Conservation (phyloP, 2,329 filamentous ascomycete genomes). For the Neofusicoccum sp. region DNA sequence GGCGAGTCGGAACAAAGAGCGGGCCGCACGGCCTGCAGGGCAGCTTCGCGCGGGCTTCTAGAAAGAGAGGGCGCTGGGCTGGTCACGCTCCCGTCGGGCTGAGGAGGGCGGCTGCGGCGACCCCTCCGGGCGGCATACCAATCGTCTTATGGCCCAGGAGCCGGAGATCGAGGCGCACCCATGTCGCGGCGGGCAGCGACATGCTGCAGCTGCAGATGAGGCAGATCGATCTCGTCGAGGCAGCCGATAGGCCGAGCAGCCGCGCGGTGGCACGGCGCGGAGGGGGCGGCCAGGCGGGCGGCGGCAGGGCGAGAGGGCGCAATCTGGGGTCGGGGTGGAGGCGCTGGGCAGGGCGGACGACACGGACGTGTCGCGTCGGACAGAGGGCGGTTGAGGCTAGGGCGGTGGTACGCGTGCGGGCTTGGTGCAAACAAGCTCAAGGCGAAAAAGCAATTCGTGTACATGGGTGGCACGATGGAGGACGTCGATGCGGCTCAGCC, state of each 20-base stretch:
- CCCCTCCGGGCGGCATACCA: constrained; percentile 7
- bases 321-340: constrained; percentile 9
- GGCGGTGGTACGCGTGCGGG: background rate
- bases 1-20: constrained; percentile 17
- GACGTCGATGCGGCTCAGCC: constrained; percentile 18
- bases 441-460: constrained; percentile 14
- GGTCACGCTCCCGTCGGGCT: constrained; percentile 10
- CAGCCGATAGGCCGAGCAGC: constrained; percentile 6
- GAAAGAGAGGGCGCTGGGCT: constrained; percentile 4
- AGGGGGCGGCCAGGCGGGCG: background rate
- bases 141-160: constrained; percentile 11
- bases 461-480: constrained; percentile 17
- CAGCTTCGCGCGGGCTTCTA: constrained; percentile 12
- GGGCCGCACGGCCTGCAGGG: constrained; percentile 5
- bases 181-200: constrained; percentile 14
- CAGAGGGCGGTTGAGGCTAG: background rate
- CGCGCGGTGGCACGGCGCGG: background rate
- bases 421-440: constrained; percentile 13
- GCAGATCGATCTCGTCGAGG: constrained; percentile 17
- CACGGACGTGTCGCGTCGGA: background rate
- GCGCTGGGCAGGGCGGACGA: background rate
- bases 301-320: background rate
- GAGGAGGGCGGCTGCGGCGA: constrained; percentile 2
- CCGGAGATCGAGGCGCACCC: constrained; percentile 14
- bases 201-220: constrained; percentile 7